These are phyloP conservation scores for Diaporthe helianthi DNA, from an alignment of 2,329 filamentous ascomycete species.

Conservation along the genomic window DNA sequence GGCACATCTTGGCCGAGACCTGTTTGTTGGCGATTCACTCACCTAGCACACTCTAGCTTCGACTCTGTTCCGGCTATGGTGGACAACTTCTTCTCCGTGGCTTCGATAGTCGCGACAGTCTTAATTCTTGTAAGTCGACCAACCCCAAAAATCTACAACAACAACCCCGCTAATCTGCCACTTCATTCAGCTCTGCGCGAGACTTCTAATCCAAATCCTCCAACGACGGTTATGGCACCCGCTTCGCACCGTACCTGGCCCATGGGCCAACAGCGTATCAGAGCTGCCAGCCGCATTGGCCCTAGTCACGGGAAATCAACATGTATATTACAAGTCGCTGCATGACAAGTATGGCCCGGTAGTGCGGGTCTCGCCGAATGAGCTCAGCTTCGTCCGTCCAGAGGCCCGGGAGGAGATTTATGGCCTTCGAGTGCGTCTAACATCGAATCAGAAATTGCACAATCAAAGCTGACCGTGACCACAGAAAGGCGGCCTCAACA, in stretches of 20 bases:
- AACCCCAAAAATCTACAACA: too few species aligned
- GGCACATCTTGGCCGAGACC: too few species aligned
- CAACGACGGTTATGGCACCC: slow-evolving; percentile 38
- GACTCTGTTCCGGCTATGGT: background rate
- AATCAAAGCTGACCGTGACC: background rate
- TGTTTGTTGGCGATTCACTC: too few species aligned
- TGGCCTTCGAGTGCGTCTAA: slow-evolving; percentile 37
- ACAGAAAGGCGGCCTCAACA: slow-evolving; percentile 36
- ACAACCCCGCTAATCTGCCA: background rate
- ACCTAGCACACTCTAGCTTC: too few species aligned
- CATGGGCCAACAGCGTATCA: slow-evolving; percentile 39
- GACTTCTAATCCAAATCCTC: background rate
- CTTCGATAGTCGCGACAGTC: slow-evolving; percentile 1
- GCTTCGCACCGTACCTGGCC: slow-evolving; percentile 39
- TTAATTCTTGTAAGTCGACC: background rate
- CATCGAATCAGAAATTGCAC: fast-evolving
- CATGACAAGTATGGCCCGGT: slow-evolving; percentile 41
- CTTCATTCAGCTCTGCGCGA: background rate
- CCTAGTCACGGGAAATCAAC: slow-evolving; percentile 39
- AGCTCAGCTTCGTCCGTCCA: slow-evolving; percentile 40
- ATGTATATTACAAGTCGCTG: slow-evolving; percentile 38
- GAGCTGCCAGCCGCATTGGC: slow-evolving; percentile 37
- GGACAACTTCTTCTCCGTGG: background rate
- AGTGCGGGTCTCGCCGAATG: slow-evolving; percentile 40
- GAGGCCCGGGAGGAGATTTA: slow-evolving; percentile 43